Evolutionary conservation across 2,329 filamentous ascomycete genomes (phyloP).

Genomic region (Fusarium sp.): DNA sequence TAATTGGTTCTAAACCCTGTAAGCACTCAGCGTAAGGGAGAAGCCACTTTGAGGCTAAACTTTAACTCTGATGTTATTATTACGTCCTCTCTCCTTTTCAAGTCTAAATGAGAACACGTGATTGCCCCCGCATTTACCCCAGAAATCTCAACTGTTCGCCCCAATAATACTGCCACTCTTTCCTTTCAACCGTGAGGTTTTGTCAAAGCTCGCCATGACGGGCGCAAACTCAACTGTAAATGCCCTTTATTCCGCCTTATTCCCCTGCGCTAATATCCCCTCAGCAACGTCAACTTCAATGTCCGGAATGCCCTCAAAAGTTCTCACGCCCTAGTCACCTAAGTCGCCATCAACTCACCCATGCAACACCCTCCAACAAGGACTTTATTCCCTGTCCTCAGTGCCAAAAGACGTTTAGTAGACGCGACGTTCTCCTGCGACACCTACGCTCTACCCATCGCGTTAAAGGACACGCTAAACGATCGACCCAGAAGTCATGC

Average conservation of each 20-base stretch:
- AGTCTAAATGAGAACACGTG: neutral
- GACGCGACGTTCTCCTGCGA: conserved; percentile 2
- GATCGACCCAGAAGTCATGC: conserved; percentile 5
- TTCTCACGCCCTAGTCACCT: conserved; percentile 12
- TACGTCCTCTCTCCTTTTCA: neutral
- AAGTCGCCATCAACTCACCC: conserved; percentile 3
- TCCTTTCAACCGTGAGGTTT: neutral
- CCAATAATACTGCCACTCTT: neutral
- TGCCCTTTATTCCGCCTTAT: neutral
- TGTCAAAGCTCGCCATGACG: neutral
- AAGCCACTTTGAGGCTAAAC: neutral
- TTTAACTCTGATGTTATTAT: neutral
- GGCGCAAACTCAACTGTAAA: neutral
- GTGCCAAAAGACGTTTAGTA: neutral
- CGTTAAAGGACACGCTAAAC: neutral
- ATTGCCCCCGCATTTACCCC: neutral
- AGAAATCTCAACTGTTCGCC: neutral
- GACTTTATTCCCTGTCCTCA: neutral
- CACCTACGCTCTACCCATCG: neutral
- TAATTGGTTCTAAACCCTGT: neutral
- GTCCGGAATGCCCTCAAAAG: neutral
- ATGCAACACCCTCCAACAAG: neutral
- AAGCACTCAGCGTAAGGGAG: neutral
- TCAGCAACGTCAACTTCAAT: neutral
- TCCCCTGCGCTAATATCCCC: fast-evolving